phyloP scores from a whole-genome alignment of 2,329 filamentous ascomycete genomes.

The Thermochaetoides dissita region DNA sequence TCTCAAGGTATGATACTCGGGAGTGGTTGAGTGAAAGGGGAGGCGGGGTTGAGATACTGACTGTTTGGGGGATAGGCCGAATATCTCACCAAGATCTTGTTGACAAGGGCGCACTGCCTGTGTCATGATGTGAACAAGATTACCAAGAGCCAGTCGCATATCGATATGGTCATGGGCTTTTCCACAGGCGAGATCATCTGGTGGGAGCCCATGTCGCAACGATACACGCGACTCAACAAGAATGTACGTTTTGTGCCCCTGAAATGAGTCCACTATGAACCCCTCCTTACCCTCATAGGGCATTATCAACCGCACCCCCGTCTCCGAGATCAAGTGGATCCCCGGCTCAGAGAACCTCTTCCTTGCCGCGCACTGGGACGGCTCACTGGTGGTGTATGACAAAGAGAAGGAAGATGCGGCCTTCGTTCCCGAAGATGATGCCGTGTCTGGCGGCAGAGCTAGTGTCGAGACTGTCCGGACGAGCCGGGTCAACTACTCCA shows the following conservation, averaged over 20 bases:
- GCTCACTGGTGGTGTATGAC: conserved; percentile 83
- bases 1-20: conserved; percentile 37
- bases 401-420: conserved; percentile 87
- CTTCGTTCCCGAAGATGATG: conserved; percentile 57
- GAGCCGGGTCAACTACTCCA: conserved; percentile 24
- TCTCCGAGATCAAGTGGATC: conserved; percentile 83
- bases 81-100: conserved; percentile 87
- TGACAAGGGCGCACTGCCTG: conserved; percentile 88
- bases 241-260: conserved; percentile 43
- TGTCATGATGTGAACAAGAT: conserved; percentile 83
- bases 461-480: conserved; percentile 23
- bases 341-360: conserved; percentile 90
- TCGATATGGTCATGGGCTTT: conserved; percentile 91
- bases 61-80: conserved; percentile 45
- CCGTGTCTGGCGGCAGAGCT: conserved; percentile 44
- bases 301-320: conserved; percentile 70
- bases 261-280: conserved; percentile 1
- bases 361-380: conserved; percentile 82
- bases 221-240: conserved; percentile 92
- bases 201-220: conserved; percentile 94
- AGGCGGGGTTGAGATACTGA: conserved; percentile 14
- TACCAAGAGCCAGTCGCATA: conserved; percentile 65
- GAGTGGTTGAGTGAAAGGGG: too few relatives aligned
- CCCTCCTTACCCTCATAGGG: conserved; percentile 37
- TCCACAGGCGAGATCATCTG: conserved; percentile 95